Percentiles rank a stretch among this genome's conserved stretches.
phyloP scores from a whole-genome alignment of 2,329 filamentous ascomycete species.

The Ceratocystis smalleyi region DNA sequence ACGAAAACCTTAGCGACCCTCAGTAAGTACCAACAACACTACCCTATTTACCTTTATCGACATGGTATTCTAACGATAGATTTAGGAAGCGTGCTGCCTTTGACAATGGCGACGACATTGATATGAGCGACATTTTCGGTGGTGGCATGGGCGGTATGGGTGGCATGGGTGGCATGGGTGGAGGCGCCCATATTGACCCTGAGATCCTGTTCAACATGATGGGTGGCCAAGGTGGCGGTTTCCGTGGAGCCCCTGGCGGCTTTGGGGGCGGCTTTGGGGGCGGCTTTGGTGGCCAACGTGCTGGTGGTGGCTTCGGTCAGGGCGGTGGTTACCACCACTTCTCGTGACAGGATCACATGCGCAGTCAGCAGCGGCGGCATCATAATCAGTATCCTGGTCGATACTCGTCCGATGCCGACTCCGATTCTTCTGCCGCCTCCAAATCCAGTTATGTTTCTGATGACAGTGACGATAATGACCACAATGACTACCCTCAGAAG shows the following conservation, averaged over 20 bases:
- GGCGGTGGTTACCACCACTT: slow-evolving; percentile 47
- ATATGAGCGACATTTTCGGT: slow-evolving; percentile 73
- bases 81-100: slow-evolving; percentile 71
- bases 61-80: not conserved
- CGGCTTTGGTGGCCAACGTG: slow-evolving; percentile 27
- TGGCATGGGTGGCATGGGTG: slow-evolving; percentile 47
- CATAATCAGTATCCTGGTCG: not conserved
- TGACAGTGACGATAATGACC: not conserved
- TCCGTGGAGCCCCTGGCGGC: slow-evolving; percentile 30
- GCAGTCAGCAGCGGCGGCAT: not conserved
- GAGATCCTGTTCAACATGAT: slow-evolving; percentile 76
- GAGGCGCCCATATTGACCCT: slow-evolving; percentile 54
- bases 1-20: slow-evolving; percentile 86
- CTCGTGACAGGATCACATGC: slow-evolving; percentile 20
- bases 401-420: not conserved
- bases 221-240: slow-evolving; percentile 43
- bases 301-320: slow-evolving; percentile 33
- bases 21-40: slow-evolving; percentile 47
- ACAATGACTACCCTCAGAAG: not conserved
- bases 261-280: too few species aligned
- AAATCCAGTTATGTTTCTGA: not conserved
- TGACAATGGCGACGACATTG: slow-evolving; percentile 82
- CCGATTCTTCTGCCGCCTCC: not conserved
- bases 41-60: slow-evolving; percentile 21
- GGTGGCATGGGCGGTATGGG: slow-evolving; percentile 54